Evolutionary conservation across 1,139 yeast species (phyloP).

Genomic region (Sugiyamaella sp.): DNA sequence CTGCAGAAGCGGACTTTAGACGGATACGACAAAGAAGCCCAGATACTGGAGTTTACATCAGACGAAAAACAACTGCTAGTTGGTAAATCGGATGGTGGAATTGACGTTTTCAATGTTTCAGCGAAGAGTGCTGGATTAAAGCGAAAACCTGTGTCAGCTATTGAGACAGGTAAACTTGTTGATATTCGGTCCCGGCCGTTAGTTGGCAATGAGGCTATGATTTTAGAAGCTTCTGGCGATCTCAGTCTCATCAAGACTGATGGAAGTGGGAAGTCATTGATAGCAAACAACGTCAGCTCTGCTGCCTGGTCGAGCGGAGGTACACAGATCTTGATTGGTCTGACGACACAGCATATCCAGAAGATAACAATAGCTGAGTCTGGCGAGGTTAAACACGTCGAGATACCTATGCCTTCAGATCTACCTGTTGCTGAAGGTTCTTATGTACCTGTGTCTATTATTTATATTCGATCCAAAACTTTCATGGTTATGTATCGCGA

Average conservation of each 20-base stretch:
- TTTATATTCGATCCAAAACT: constrained; percentile 30
- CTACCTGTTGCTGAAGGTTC: constrained; percentile 3
- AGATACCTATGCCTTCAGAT: constrained; percentile 7
- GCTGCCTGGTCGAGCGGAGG: constrained; percentile 44
- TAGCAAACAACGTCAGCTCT: constrained; percentile 30
- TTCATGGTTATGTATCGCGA: constrained; percentile 38
- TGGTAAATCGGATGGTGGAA: constrained; percentile 21
- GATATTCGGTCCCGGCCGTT: constrained; percentile 31
- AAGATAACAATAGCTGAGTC: not conserved
- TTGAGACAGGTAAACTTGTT: constrained; percentile 13
- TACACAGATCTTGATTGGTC: constrained; percentile 39
- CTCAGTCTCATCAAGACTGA: constrained; percentile 6
- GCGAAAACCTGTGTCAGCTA: not conserved
- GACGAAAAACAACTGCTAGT: constrained; percentile 29
- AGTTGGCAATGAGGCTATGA: constrained; percentile 31
- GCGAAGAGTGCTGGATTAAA: not conserved
- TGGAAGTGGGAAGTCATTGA: not conserved
- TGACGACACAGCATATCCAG: constrained; percentile 29
- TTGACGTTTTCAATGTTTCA: constrained; percentile 21
- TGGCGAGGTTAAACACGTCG: constrained; percentile 6
- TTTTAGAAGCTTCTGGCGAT: constrained; percentile 29
- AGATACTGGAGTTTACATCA: constrained; percentile 29
- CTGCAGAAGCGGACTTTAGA: not conserved
- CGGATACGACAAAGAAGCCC: constrained; percentile 16
- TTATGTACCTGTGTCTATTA: constrained; percentile 19